A percentile compares a stretch with the other conserved stretches of the same genome.
Evolutionary conservation across 768 basidiomycete species (phyloP).

Genomic region (Tulasnella sp.): DNA sequence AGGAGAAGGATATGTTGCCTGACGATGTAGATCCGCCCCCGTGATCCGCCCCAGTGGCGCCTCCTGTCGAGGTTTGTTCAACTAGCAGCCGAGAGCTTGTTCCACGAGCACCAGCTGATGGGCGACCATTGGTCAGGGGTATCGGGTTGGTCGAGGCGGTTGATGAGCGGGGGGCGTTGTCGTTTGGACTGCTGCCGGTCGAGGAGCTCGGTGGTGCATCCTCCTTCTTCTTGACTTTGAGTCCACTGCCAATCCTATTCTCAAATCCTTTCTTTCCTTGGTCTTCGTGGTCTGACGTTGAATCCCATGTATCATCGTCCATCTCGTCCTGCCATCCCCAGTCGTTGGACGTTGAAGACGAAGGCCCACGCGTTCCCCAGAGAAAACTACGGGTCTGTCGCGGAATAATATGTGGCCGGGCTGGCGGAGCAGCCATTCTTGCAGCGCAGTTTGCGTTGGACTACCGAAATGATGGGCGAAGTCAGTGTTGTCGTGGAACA

Average conservation of each 20-base stretch:
- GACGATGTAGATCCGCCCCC: constrained; percentile 17
- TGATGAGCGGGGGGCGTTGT: constrained; percentile 41
- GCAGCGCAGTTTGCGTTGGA: not conserved
- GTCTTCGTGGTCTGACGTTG: constrained; percentile 72
- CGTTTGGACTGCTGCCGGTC: constrained; percentile 53
- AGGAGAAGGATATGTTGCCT: constrained; percentile 62
- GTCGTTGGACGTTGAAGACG: constrained; percentile 50
- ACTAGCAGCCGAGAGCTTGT: not conserved
- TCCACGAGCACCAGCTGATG: not conserved
- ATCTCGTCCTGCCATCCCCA: constrained; percentile 52
- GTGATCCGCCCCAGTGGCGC: constrained; percentile 55
- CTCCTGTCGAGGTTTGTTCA: not conserved
- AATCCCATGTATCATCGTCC: constrained; percentile 89
- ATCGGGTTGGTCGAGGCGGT: constrained; percentile 8
- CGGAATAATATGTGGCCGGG: constrained; percentile 28
- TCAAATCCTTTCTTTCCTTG: constrained; percentile 31
- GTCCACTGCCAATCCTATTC: constrained; percentile 22
- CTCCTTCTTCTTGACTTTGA: constrained; percentile 17
- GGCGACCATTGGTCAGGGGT: constrained; percentile 15
- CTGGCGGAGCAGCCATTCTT: constrained; percentile 30
- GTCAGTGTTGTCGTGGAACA: constrained; percentile 6
- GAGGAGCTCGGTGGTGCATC: constrained; percentile 34
- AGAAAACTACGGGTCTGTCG: constrained; percentile 17
- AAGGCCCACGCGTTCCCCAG: constrained; percentile 72
- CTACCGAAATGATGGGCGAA: not conserved